Evolutionary conservation across 805 yeast genomes (phyloP).

Genomic region (Nakazawaea populi): DNA sequence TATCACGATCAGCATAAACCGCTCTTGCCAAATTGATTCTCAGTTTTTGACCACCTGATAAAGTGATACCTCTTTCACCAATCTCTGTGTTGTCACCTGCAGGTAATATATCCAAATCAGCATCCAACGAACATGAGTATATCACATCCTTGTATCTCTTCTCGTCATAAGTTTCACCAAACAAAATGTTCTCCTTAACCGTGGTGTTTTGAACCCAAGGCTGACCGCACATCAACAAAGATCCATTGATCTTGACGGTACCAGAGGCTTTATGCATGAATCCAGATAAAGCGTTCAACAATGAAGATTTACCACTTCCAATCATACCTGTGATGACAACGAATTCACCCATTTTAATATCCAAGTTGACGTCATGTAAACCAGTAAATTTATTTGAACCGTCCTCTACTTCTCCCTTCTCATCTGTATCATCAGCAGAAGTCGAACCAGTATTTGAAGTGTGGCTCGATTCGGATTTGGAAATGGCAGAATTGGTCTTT

Average conservation of each 20-base stretch:
- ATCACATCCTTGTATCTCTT: constrained; percentile 35
- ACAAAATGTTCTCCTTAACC: constrained; percentile 43
- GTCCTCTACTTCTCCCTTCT: constrained; percentile 8
- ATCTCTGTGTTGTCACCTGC: constrained; percentile 51
- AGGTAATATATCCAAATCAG: constrained; percentile 41
- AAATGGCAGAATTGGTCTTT: neutral
- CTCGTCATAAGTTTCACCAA: constrained; percentile 41
- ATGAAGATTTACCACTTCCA: constrained; percentile 70
- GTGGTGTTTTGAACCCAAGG: constrained; percentile 50
- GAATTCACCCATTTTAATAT: constrained; percentile 59
- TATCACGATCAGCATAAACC: constrained; percentile 54
- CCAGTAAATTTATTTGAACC: constrained; percentile 28
- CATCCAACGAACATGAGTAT: constrained; percentile 42
- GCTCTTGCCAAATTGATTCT: constrained; percentile 65
- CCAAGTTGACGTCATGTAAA: constrained; percentile 43
- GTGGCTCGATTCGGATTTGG: neutral
- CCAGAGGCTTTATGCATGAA: constrained; percentile 51
- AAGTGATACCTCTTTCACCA: constrained; percentile 57
- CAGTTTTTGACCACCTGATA: constrained; percentile 62
- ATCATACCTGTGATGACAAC: constrained; percentile 74
- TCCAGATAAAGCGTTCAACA: constrained; percentile 60
- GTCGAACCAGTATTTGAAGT: neutral
- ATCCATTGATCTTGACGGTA: constrained; percentile 41
- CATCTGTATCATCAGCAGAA: constrained; percentile 12
- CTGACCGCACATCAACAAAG: constrained; percentile 42